Conservation (phyloP, 805 yeast genomes). For the Ogataea siamensis region DNA sequence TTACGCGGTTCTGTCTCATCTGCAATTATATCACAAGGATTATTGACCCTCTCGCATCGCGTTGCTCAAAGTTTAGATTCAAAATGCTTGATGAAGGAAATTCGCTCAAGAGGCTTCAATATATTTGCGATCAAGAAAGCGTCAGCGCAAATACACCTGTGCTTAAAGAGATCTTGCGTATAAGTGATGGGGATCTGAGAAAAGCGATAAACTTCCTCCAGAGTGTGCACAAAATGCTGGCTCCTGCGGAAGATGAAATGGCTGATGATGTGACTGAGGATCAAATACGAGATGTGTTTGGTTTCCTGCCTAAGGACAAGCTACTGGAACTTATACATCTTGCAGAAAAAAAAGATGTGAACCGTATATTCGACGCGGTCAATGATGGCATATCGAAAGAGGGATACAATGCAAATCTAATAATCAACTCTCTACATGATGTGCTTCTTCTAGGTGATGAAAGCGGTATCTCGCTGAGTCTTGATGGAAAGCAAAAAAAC, state of each 20-base stretch:
- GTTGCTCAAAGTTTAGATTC: constrained; percentile 95
- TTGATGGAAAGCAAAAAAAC: constrained; percentile 64
- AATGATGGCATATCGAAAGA: constrained; percentile 29
- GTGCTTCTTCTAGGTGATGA: constrained; percentile 31
- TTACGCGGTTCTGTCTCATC: constrained; percentile 89
- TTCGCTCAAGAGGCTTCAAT: constrained; percentile 66
- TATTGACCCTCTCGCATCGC: constrained; percentile 92
- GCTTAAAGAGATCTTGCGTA: constrained; percentile 60
- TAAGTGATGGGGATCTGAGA: constrained; percentile 88
- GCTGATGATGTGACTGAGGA: constrained; percentile 16
- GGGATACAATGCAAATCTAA: constrained; percentile 34
- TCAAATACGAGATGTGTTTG: constrained; percentile 34
- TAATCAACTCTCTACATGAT: constrained; percentile 34
- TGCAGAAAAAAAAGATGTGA: constrained; percentile 23
- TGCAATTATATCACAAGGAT: constrained; percentile 97
- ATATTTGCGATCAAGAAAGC: constrained; percentile 52
- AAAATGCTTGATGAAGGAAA: constrained; percentile 67
- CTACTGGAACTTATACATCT: constrained; percentile 20
- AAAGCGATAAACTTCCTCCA: constrained; percentile 89
- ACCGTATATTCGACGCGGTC: constrained; percentile 26
- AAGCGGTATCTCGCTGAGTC: constrained; percentile 43
- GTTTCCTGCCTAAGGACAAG: constrained; percentile 29
- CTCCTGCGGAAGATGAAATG: constrained; percentile 30
- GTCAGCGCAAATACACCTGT: constrained; percentile 48
- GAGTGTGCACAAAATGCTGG: constrained; percentile 64